A percentile compares a stretch with the other conserved stretches of the same genome.
Conservation (phyloP, 1,284 basidiomycete species). For the Schizophyllum amplum region DNA sequence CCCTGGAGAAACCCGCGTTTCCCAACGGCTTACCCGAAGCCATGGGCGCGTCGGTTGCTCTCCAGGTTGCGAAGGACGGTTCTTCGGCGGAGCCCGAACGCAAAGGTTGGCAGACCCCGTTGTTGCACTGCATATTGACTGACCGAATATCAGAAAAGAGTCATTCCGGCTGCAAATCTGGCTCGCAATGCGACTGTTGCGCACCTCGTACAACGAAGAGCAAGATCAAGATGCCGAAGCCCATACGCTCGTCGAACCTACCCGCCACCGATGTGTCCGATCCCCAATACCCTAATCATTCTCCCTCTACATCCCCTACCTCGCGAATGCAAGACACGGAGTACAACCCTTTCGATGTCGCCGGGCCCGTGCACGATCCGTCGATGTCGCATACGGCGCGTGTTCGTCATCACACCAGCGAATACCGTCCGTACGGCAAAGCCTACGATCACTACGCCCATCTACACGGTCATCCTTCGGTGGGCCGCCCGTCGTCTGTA, state of each 20-base stretch:
- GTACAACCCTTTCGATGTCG: constrained; percentile 16
- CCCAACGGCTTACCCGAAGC: constrained; percentile 60
- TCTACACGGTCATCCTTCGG: background rate
- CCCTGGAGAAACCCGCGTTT: constrained; percentile 60
- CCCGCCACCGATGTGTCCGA: constrained; percentile 6
- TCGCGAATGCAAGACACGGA: constrained; percentile 11
- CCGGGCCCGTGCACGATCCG: background rate
- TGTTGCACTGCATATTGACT: constrained; percentile 19
- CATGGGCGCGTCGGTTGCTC: constrained; percentile 53
- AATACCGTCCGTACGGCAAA: constrained; percentile 56
- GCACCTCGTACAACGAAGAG: constrained; percentile 26
- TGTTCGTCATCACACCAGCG: constrained; percentile 29
- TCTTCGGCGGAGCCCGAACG: constrained; percentile 40
- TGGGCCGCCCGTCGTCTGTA: background rate
- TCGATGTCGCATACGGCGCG: constrained; percentile 47
- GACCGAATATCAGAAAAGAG: constrained; percentile 23
- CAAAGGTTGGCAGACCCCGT: constrained; percentile 36
- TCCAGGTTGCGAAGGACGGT: constrained; percentile 32
- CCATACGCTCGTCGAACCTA: constrained; percentile 16
- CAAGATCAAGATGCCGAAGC: background rate
- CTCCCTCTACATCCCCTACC: constrained; percentile 6
- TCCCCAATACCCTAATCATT: constrained; percentile 4
- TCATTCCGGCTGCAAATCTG: constrained; percentile 38
- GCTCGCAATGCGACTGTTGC: constrained; percentile 50
- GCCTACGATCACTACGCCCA: constrained; percentile 35